Evolutionary conservation across 768 basidiomycete genomes (phyloP).

Genomic region (Leccinum arenicola): DNA sequence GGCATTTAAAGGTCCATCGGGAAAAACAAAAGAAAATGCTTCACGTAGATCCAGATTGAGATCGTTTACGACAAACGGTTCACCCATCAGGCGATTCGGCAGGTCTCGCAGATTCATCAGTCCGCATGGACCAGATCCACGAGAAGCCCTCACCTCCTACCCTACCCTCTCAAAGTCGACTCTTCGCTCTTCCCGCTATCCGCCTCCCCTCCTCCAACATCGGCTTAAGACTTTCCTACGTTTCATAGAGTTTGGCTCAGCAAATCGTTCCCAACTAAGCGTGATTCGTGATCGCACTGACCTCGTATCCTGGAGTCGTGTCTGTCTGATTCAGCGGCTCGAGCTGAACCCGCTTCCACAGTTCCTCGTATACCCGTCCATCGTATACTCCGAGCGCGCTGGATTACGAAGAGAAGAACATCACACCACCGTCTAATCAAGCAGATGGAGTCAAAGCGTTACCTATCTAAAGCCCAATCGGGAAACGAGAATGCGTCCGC

Average conservation of each 20-base stretch:
- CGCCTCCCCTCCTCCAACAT: slow-evolving; percentile 25
- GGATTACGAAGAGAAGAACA: neutral
- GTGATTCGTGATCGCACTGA: slow-evolving; percentile 16
- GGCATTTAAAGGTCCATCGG: neutral
- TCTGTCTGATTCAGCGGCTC: slow-evolving; percentile 59
- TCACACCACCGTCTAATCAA: neutral
- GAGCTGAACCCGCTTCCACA: slow-evolving; percentile 55
- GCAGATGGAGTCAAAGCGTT: neutral
- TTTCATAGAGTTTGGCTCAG: neutral
- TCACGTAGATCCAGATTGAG: neutral
- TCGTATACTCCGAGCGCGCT: slow-evolving; percentile 63
- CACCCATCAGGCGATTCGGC: neutral
- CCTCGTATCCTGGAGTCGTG: slow-evolving; percentile 56
- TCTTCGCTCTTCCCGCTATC: slow-evolving; percentile 14
- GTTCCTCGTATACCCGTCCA: slow-evolving; percentile 65
- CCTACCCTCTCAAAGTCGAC: slow-evolving; percentile 17
- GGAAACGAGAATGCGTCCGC: slow-evolving; percentile 73
- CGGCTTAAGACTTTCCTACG: slow-evolving; percentile 24
- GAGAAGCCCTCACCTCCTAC: neutral
- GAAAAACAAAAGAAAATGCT: neutral
- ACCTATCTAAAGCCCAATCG: slow-evolving; percentile 76
- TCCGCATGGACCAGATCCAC: neutral
- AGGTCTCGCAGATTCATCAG: neutral
- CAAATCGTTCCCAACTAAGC: neutral
- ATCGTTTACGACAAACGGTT: neutral